These are phyloP conservation scores for Canavalia gladiata DNA, from an alignment of 306 rosid species.

Conservation along the genomic window DNA sequence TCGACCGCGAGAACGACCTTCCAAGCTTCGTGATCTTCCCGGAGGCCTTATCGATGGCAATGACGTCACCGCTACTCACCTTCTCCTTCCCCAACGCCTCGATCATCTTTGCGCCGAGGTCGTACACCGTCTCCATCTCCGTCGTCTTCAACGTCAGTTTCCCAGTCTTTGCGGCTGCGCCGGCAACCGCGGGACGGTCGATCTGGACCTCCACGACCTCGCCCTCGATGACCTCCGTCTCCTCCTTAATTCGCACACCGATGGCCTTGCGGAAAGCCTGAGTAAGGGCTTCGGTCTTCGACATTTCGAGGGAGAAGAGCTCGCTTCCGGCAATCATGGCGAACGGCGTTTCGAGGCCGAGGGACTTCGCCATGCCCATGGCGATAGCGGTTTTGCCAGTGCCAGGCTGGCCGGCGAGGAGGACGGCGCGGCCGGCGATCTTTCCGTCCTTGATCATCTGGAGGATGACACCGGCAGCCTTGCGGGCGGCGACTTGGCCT, in stretches of 20 bases:
- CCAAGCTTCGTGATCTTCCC: slow-evolving; percentile 98
- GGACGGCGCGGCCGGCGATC: slow-evolving; percentile 92
- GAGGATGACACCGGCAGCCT: slow-evolving; percentile 92
- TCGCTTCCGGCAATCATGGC: slow-evolving; percentile 98
- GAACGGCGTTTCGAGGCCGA: slow-evolving; percentile 92
- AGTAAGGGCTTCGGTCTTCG: slow-evolving; percentile 88
- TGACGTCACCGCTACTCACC: slow-evolving; percentile 91
- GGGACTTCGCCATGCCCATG: slow-evolving; percentile 99
- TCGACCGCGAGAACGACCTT: slow-evolving; percentile 88
- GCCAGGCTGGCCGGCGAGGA: slow-evolving; percentile 93
- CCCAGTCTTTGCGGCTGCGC: slow-evolving; percentile 93
- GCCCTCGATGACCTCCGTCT: slow-evolving; percentile 93
- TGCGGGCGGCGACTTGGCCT: slow-evolving; percentile 89
- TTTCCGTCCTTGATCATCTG: slow-evolving; percentile 94
- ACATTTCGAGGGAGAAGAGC: slow-evolving; percentile 95
- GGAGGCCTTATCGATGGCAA: slow-evolving; percentile 80
- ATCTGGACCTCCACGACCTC: slow-evolving; percentile 96
- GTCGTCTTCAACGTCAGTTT: slow-evolving; percentile 90
- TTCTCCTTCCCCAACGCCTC: slow-evolving; percentile 95
- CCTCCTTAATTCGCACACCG: slow-evolving; percentile 97
- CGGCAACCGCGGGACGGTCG: slow-evolving; percentile 84
- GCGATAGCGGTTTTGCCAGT: slow-evolving; percentile 99
- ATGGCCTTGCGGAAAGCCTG: slow-evolving; percentile 94
- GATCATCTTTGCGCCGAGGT: slow-evolving; percentile 97
- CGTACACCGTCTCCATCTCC: slow-evolving; percentile 98